A percentile compares a stretch with the other conserved stretches of the same genome.
These are phyloP conservation scores for Tanacetum coccineum DNA, from an alignment of 129 eudicot species.

Conservation along the genomic window DNA sequence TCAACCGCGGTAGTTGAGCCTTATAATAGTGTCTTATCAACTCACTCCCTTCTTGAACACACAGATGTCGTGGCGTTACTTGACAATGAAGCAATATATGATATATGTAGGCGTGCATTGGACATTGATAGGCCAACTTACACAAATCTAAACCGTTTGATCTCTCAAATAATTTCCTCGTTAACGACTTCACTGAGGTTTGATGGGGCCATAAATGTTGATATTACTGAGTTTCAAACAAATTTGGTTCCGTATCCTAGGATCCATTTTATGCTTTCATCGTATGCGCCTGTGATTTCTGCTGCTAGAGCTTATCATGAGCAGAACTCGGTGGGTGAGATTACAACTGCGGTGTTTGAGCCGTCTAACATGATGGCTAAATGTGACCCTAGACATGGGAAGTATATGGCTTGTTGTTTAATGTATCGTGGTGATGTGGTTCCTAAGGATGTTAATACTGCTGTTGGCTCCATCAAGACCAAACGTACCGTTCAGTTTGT, in stretches of 20 bases:
- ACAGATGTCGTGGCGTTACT: conserved; percentile 19
- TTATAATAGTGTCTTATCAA: conserved; percentile 23
- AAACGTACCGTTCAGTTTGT: conserved; percentile 27
- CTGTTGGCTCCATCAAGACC: conserved; percentile 24
- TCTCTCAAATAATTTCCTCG: conserved; percentile 23
- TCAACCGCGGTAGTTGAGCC: conserved; percentile 27
- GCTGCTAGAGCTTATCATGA: conserved; percentile 17
- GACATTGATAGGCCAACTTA: conserved; percentile 26
- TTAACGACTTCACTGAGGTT: conserved; percentile 20
- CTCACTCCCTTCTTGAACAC: conserved; percentile 27
- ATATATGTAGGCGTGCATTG: conserved; percentile 20
- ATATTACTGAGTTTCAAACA: conserved; percentile 21
- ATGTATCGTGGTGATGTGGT: conserved; percentile 27
- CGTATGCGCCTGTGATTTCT: conserved; percentile 23
- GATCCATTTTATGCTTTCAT: conserved; percentile 25
- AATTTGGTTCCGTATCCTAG: conserved; percentile 23
- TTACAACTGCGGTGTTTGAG: conserved; percentile 19
- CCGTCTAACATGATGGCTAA: conserved; percentile 26
- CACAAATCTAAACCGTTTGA: conserved; percentile 20
- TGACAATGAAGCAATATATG: conserved; percentile 26
- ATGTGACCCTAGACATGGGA: conserved; percentile 27
- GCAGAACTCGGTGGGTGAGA: conserved; percentile 20
- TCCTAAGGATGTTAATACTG: conserved; percentile 27
- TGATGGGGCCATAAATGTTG: conserved; percentile 24
- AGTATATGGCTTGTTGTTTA: conserved; percentile 25